A percentile compares a stretch with the other conserved stretches of the same genome.
phyloP scores from a whole-genome alignment of 2,329 filamentous ascomycete species.

The Claviceps sorghi region DNA sequence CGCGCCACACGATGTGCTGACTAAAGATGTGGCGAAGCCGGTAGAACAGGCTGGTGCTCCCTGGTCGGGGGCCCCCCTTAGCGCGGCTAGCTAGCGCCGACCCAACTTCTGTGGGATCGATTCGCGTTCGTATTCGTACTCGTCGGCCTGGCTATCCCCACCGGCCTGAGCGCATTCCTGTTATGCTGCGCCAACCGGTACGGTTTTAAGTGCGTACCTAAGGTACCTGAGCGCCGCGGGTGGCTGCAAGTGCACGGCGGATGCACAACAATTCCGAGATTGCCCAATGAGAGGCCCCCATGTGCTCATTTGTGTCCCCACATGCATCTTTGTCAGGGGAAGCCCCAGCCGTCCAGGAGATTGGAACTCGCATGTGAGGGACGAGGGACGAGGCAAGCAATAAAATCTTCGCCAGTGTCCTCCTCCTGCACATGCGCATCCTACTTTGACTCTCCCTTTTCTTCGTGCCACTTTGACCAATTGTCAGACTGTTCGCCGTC shows the following conservation, averaged over 20 bases:
- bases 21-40: neutral
- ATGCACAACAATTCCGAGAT: slow-evolving; percentile 1
- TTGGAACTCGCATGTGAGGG: slow-evolving; percentile 3
- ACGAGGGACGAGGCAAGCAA: neutral
- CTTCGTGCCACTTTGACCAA: neutral
- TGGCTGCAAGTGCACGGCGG: neutral
- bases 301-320: neutral
- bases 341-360: neutral
- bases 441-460: neutral
- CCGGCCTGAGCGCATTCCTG: neutral
- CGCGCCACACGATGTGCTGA: neutral
- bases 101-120: neutral
- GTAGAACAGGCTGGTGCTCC: neutral
- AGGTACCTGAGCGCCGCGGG: too few species aligned
- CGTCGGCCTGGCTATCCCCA: neutral
- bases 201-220: neutral
- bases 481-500: neutral
- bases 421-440: neutral
- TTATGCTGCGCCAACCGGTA: neutral
- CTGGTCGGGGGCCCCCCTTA: neutral
- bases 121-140: slow-evolving; percentile 10
- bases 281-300: slow-evolving; percentile 5
- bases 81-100: too few species aligned
- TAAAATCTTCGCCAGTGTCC: slow-evolving; percentile 4
- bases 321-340: slow-evolving; percentile 2